A percentile compares a stretch with the other conserved stretches of the same genome.
phyloP scores from a whole-genome alignment of 1,284 basidiomycete genomes.

The Schizophyllum amplum region DNA sequence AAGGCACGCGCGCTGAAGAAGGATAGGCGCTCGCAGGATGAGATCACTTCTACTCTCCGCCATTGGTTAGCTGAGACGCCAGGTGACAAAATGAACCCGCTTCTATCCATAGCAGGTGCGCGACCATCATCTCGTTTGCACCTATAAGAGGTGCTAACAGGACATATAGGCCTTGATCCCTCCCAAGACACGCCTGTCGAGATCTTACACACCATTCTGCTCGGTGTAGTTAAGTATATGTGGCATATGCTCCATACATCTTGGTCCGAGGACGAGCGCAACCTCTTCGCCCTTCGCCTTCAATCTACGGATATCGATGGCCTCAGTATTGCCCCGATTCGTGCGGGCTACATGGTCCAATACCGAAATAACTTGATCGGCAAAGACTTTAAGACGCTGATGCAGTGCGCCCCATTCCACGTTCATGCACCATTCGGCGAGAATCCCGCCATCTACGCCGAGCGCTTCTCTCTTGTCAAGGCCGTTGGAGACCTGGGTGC shows the following conservation, averaged over 20 bases:
- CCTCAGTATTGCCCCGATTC: conserved; percentile 14
- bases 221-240: conserved; percentile 28
- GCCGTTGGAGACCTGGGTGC: conserved; percentile 6
- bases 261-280: conserved; percentile 4
- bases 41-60: conserved; percentile 10
- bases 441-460: not conserved
- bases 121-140: not conserved
- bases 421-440: conserved; percentile 15
- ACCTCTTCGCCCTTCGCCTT: conserved; percentile 10
- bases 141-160: not conserved
- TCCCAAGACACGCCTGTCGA: conserved; percentile 26
- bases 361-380: conserved; percentile 19
- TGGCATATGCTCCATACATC: conserved; percentile 16
- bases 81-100: conserved; percentile 13
- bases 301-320: conserved; percentile 13
- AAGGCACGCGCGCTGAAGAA: conserved; percentile 2
- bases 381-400: conserved; percentile 21
- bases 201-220: conserved; percentile 27
- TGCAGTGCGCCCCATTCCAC: conserved; percentile 17
- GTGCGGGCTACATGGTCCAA: conserved; percentile 17
- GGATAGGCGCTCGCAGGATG: conserved; percentile 8
- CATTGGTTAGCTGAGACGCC: conserved; percentile 12
- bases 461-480: conserved; percentile 5
- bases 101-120: conserved; percentile 9
- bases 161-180: conserved; percentile 21